Evolutionary conservation across 768 basidiomycete species (phyloP).

Genomic region (Rhodotorula taiwanensis): DNA sequence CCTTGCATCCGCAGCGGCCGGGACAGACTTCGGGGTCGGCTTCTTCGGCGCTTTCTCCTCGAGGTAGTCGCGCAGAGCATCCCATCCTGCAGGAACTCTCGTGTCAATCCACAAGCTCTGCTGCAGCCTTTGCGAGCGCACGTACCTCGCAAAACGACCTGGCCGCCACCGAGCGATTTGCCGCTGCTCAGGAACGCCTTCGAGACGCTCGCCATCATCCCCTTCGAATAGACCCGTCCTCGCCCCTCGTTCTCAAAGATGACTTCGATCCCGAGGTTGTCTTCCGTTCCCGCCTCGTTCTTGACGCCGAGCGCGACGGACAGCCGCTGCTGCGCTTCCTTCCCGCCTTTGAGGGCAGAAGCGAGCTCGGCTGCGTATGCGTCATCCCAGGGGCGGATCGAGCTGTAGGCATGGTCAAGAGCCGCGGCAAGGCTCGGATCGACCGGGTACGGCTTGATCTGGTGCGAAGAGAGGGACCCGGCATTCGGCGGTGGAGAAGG

Average conservation of each 20-base stretch:
- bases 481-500: slow-evolving; percentile 10
- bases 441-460: slow-evolving; percentile 36
- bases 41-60: slow-evolving; percentile 27
- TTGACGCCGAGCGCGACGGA: slow-evolving; percentile 21
- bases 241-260: slow-evolving; percentile 28
- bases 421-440: slow-evolving; percentile 32
- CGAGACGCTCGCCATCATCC: slow-evolving; percentile 11
- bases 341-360: slow-evolving; percentile 32
- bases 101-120: background rate
- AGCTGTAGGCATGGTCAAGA: slow-evolving; percentile 34
- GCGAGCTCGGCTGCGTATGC: slow-evolving; percentile 36
- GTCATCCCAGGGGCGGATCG: slow-evolving; percentile 32
- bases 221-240: slow-evolving; percentile 25
- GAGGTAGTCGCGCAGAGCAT: slow-evolving; percentile 13
- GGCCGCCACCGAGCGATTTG: slow-evolving; percentile 15
- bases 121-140: background rate
- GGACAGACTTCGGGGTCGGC: background rate
- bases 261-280: slow-evolving; percentile 33
- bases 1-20: background rate
- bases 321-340: slow-evolving; percentile 36
- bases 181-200: slow-evolving; percentile 16
- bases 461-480: slow-evolving; percentile 13
- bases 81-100: slow-evolving; percentile 5
- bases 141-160: slow-evolving; percentile 29
- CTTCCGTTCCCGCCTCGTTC: slow-evolving; percentile 24